Conservation (phyloP, 129 eudicot genomes). For the Arctium minus region DNA sequence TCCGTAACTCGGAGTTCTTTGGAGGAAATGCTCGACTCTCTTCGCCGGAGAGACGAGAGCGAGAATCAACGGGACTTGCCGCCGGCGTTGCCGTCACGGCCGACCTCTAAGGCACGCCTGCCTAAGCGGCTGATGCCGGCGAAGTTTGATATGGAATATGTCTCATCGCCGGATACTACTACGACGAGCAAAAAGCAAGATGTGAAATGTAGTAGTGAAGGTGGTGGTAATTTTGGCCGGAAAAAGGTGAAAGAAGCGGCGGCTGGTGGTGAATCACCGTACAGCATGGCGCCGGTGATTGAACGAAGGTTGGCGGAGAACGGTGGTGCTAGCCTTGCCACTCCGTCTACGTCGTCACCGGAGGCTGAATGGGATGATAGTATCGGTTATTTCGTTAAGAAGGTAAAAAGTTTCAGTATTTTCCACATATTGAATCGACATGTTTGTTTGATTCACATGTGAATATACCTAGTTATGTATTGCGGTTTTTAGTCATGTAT, state of each 20-base stretch:
- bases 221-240: conserved; percentile 49
- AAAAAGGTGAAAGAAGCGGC: conserved; percentile 35
- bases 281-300: conserved; percentile 15
- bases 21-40: conserved; percentile 88
- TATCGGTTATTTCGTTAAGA: conserved; percentile 61
- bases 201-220: not conserved
- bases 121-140: conserved; percentile 58
- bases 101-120: conserved; percentile 62
- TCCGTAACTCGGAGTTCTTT: conserved; percentile 64
- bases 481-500: not conserved
- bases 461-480: not conserved
- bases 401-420: conserved; percentile 38
- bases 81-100: conserved; percentile 82
- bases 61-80: conserved; percentile 69
- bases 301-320: conserved; percentile 19
- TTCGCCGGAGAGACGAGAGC: conserved; percentile 56
- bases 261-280: conserved; percentile 49
- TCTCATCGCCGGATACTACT: conserved; percentile 1
- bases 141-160: conserved; percentile 29
- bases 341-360: not conserved
- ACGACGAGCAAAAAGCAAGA: conserved; percentile 12
- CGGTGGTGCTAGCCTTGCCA: conserved; percentile 22
- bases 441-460: not conserved
- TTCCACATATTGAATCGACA: not conserved
- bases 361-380: conserved; percentile 61